Evolutionary conservation across 129 eudicot species (phyloP), one percentile per base, ranked within the genome.

Genomic region (Helianthus annuus): DNA sequence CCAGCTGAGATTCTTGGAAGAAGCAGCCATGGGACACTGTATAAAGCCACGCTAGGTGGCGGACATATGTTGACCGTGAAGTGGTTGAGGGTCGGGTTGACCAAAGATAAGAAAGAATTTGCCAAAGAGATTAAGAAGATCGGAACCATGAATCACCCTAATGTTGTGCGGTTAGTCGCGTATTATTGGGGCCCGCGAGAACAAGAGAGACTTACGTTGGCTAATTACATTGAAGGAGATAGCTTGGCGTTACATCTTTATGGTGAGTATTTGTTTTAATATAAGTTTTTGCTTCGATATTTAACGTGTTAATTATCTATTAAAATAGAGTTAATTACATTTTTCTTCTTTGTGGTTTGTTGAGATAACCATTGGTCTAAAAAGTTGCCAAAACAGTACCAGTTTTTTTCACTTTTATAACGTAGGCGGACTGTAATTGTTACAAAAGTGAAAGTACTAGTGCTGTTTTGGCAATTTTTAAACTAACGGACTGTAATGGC

Each of bases 181-280:
- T 95, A 91, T 73, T 95, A 90, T 60, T 95, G 99, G 99, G 99
- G 99, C 59, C 99, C 99, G 4, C 81, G 95, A 57, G 99, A 95
- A 86, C 99, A 94, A 67, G 99, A 95, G 76, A 71, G 99, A 66
- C 99, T 95, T 80, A 74, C 90, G 53, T 86, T 95, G 67, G 92
- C 95, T 3, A 96, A 95, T 62, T 95, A 95, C 78, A 79, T 95
- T 46, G 81, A 74, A 38, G 99, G 97, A 29, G 99, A 95, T 76
- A 95, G 97, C 85, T 81, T 95, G 80, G 94, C 97, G 19, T 83
- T 90, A 55, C 99, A 95, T 88, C 91, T 95, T 51, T 91, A 95
- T 76, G 99, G 99, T 95, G 80, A 88, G 94, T 48, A 10, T 70
- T 57, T 62, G 55, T 44, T 70, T 77, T 17, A 40, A 11, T 15